Percentiles rank a stretch among this genome's conserved stretches.
phyloP scores from a whole-genome alignment of 139 green algal species.

The Dunaliella primolecta region DNA sequence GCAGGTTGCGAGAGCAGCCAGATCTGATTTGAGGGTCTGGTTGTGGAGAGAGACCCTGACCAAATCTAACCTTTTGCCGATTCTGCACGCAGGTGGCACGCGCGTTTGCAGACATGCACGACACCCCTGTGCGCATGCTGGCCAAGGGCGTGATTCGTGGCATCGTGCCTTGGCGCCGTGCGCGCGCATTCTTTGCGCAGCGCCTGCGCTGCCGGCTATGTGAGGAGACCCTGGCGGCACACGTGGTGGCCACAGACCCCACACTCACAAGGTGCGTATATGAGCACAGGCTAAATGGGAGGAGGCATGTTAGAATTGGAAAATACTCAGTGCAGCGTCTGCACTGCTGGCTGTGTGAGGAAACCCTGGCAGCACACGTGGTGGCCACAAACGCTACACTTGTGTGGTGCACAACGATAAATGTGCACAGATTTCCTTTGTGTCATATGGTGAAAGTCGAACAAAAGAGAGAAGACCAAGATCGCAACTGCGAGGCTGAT shows the following conservation, averaged over 20 bases:
- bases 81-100: constrained; percentile 63
- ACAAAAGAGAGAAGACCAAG: no score
- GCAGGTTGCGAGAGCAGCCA: no score
- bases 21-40: no score
- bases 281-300: no score
- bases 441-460: no score
- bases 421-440: no score
- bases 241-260: constrained; percentile 53
- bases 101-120: constrained; percentile 96
- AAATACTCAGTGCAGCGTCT: constrained; percentile 85
- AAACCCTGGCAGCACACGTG: constrained; percentile 59
- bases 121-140: constrained; percentile 91
- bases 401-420: neutral
- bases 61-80: no score
- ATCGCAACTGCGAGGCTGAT: no score
- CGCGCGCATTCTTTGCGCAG: constrained; percentile 78
- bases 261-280: constrained; percentile 8
- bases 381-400: constrained; percentile 38
- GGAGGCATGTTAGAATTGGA: no score
- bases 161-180: constrained; percentile 83
- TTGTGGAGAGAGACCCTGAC: no score
- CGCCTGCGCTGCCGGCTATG: constrained; percentile 71
- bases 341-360: constrained; percentile 64
- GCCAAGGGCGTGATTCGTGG: constrained; percentile 82
- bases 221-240: constrained; percentile 62